Percentiles rank a stretch among this genome's conserved stretches.
Evolutionary conservation across 257 asterid genomes (phyloP).

Genomic region (Solanum rostratum): DNA sequence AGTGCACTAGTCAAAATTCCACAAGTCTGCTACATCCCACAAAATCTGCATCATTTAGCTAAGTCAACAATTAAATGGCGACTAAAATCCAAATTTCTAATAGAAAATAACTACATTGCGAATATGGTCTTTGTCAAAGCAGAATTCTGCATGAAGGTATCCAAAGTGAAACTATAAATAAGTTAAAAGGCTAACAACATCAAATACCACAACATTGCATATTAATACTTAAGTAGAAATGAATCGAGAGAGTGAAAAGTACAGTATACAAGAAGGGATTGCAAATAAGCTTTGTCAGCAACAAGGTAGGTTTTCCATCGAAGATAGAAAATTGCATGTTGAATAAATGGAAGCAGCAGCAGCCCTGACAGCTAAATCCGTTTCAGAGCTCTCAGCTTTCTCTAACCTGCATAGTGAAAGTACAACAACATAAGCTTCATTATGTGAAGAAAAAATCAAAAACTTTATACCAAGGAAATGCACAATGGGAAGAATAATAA

Average conservation of each 20-base stretch:
- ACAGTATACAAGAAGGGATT: not conserved
- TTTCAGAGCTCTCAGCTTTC: slow-evolving; percentile 30
- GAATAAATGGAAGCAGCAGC: slow-evolving; percentile 96
- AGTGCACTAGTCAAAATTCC: not conserved
- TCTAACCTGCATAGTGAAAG: slow-evolving; percentile 29
- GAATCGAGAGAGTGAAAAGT: not conserved
- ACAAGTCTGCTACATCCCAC: not conserved
- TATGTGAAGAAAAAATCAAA: not conserved
- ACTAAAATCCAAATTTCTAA: not conserved
- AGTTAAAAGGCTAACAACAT: not conserved
- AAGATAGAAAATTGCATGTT: slow-evolving; percentile 66
- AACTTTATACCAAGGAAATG: not conserved
- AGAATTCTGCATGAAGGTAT: not conserved
- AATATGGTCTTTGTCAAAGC: not conserved
- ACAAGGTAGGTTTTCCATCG: slow-evolving; percentile 41
- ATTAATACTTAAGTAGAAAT: not conserved
- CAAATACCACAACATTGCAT: not conserved
- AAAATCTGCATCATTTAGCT: not conserved
- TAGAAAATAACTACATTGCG: not conserved
- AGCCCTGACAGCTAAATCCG: slow-evolving; percentile 58
- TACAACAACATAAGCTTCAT: not conserved
- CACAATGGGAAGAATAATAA: not conserved
- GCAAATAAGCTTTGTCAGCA: slow-evolving; percentile 6
- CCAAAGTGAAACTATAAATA: not conserved
- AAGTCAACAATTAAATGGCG: not conserved